These are phyloP conservation scores for Terfezia claveryi DNA, from an alignment of 495 filamentous ascomycete species.

Conservation along the genomic window DNA sequence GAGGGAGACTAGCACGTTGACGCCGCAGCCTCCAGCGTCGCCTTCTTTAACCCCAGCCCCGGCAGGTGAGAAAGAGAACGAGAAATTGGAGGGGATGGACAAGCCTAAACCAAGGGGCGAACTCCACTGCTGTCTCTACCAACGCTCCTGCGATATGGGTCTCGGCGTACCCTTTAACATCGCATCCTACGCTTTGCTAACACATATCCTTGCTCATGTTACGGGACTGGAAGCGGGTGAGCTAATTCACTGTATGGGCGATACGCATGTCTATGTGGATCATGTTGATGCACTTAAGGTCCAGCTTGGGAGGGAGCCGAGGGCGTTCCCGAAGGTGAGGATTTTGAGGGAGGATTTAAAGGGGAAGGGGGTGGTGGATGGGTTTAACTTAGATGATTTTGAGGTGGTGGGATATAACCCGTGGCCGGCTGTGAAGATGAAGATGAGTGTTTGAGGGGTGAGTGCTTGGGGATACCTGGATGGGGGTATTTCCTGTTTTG, in stretches of 20 bases:
- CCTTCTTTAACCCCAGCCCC: not conserved
- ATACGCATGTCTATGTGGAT: slow-evolving; percentile 85
- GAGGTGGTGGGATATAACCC: slow-evolving; percentile 72
- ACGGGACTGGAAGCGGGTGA: slow-evolving; percentile 62
- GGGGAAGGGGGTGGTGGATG: slow-evolving; percentile 42
- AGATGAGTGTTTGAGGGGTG: slow-evolving; percentile 60
- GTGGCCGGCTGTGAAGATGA: slow-evolving; percentile 81
- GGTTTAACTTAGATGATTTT: slow-evolving; percentile 76
- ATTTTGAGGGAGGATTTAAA: slow-evolving; percentile 43
- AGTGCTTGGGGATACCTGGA: not conserved
- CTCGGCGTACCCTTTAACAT: slow-evolving; percentile 97
- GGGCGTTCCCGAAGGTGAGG: slow-evolving; percentile 55
- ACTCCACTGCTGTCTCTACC: slow-evolving; percentile 70
- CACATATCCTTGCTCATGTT: slow-evolving; percentile 79
- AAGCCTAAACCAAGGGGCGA: slow-evolving; percentile 34
- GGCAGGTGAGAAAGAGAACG: not conserved
- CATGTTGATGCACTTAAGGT: slow-evolving; percentile 68
- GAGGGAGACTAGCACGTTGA: slow-evolving; percentile 6
- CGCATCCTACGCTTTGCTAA: slow-evolving; percentile 74
- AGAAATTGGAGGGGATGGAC: slow-evolving; percentile 19
- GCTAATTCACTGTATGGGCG: slow-evolving; percentile 84
- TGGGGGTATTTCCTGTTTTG: too few species aligned
- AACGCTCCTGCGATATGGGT: slow-evolving; percentile 92
- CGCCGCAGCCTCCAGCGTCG: not conserved
- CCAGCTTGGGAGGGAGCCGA: slow-evolving; percentile 60